phyloP scores from a whole-genome alignment of 305 asterid genomes.

The Fraxinus xanthoxyloides region DNA sequence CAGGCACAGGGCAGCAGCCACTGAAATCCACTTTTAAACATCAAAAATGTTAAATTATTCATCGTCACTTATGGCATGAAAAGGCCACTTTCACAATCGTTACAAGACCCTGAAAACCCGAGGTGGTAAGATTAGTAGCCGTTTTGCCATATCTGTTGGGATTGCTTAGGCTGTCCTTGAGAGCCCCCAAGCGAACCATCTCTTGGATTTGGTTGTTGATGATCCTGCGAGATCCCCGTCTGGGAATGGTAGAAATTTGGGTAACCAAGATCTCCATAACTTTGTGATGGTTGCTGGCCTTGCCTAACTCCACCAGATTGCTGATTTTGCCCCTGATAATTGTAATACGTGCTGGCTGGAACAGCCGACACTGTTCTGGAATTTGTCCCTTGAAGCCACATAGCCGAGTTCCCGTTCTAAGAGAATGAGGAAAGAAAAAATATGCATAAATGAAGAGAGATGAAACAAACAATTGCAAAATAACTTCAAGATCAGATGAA shows the following conservation, averaged over 20 bases:
- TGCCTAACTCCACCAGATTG: conserved; percentile 68
- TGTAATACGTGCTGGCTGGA: conserved; percentile 59
- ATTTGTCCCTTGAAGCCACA: conserved; percentile 78
- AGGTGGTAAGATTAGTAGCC: conserved; percentile 55
- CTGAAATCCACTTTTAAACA: conserved; percentile 40
- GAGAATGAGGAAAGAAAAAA: conserved; percentile 4
- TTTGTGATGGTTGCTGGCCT: conserved; percentile 79
- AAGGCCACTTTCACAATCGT: conserved; percentile 49
- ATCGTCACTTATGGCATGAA: conserved; percentile 25
- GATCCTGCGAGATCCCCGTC: conserved; percentile 53
- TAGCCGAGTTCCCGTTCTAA: conserved; percentile 66
- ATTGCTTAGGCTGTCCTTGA: conserved; percentile 79
- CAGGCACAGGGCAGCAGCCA: conserved; percentile 58
- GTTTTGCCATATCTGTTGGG: conserved; percentile 86
- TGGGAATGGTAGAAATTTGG: conserved; percentile 83
- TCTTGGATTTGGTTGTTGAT: conserved; percentile 63
- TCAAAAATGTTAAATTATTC: conserved; percentile 22
- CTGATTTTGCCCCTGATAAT: conserved; percentile 61
- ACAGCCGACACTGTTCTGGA: conserved; percentile 67
- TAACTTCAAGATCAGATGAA: neutral
- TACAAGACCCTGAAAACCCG: conserved; percentile 48
- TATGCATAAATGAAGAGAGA: neutral
- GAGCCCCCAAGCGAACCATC: conserved; percentile 60
- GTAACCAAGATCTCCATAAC: conserved; percentile 62
- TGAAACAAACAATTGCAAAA: neutral